Percentiles rank a stretch among this genome's conserved stretches.
Conservation (phyloP, 306 rosid genomes). For the Vigna angularis region DNA sequence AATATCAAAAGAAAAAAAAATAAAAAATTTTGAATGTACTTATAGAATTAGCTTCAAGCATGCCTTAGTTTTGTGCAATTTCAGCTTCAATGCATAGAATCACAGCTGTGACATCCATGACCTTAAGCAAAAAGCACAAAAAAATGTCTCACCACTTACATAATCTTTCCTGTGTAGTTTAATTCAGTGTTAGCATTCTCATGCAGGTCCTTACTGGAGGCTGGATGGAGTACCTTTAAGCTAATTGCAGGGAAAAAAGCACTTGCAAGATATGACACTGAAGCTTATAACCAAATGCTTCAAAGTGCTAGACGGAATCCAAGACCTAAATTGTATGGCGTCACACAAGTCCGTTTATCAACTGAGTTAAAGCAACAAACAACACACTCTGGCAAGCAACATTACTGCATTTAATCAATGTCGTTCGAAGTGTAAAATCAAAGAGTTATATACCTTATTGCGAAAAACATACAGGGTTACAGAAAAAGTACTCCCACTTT, state of each 20-base stretch:
- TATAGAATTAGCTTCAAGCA: slow-evolving; percentile 18
- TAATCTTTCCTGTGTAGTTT: too few relatives aligned
- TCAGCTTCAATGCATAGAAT: slow-evolving; percentile 90
- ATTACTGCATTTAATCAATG: slow-evolving; percentile 1
- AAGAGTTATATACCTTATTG: not conserved
- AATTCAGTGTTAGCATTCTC: not conserved
- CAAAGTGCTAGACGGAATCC: slow-evolving; percentile 88
- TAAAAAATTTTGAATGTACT: not conserved
- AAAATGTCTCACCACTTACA: slow-evolving; percentile 53
- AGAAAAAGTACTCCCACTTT: too few relatives aligned
- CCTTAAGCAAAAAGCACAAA: slow-evolving; percentile 73
- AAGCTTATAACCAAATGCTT: slow-evolving; percentile 74
- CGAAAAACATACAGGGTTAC: slow-evolving; percentile 52
- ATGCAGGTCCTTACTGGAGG: slow-evolving; percentile 71
- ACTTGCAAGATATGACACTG: slow-evolving; percentile 64
- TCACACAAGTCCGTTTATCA: slow-evolving; percentile 67
- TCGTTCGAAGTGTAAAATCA: not conserved
- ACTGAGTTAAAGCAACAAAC: slow-evolving; percentile 50
- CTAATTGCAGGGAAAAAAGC: too few relatives aligned
- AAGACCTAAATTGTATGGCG: slow-evolving; percentile 56
- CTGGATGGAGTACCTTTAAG: slow-evolving; percentile 65
- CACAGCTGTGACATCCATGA: slow-evolving; percentile 24
- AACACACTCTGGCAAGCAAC: slow-evolving; percentile 58
- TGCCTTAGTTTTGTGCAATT: slow-evolving; percentile 87
- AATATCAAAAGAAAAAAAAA: too few relatives aligned